Evolutionary conservation across 2,329 filamentous ascomycete species (phyloP).

Genomic region (Thermothelomyces thermophilus): DNA sequence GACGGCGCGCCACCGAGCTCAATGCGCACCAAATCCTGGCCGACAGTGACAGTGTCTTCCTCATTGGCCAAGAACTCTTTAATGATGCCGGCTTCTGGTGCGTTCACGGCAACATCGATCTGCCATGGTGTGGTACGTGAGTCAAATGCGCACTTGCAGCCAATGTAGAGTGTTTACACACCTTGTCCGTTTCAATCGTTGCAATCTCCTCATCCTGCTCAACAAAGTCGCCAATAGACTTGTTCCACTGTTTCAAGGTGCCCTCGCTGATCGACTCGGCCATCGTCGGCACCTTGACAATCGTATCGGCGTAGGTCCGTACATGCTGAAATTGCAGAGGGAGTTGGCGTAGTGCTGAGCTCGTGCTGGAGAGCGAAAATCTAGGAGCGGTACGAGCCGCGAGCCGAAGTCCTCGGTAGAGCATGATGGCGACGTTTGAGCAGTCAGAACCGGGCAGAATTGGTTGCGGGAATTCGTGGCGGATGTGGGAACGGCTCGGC

Average conservation of each 20-base stretch:
- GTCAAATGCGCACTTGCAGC: background rate
- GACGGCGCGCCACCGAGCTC: constrained; percentile 65
- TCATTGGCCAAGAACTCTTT: constrained; percentile 88
- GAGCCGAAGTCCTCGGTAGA: constrained; percentile 24
- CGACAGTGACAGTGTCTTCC: constrained; percentile 91
- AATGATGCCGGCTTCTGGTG: constrained; percentile 81
- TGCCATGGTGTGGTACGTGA: constrained; percentile 30
- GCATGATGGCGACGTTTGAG: constrained; percentile 15
- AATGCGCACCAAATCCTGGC: constrained; percentile 81
- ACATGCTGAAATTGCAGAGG: constrained; percentile 50
- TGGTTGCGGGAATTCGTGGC: constrained; percentile 17
- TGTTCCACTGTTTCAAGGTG: constrained; percentile 91
- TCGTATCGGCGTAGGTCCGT: constrained; percentile 65
- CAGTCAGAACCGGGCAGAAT: background rate
- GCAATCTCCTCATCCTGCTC: constrained; percentile 97
- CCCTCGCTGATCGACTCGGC: constrained; percentile 98
- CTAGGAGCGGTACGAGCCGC: constrained; percentile 24
- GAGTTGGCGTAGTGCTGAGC: constrained; percentile 30
- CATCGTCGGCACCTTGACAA: constrained; percentile 95
- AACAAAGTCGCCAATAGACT: constrained; percentile 86
- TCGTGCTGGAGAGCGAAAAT: constrained; percentile 19
- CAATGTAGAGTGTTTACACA: constrained; percentile 31
- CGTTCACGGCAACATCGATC: constrained; percentile 97
- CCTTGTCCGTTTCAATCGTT: constrained; percentile 98
- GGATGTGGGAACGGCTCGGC: constrained; percentile 5